Evolutionary conservation across 805 yeast species (phyloP), one percentile per base, ranked within the genome.

Genomic region (Saturnispora mendoncae): DNA sequence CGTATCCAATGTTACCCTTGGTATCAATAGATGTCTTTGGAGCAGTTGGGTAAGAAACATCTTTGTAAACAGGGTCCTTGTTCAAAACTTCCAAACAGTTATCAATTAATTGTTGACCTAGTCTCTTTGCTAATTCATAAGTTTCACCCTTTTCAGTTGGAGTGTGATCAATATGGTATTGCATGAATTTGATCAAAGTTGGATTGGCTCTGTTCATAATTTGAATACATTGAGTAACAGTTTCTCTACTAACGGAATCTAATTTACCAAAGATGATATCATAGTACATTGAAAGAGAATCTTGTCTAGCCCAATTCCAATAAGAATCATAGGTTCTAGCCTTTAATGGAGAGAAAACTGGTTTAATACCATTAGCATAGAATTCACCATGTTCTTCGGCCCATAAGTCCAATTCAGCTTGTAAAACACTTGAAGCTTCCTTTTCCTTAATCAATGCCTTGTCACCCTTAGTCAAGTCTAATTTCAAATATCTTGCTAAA

Each of bases 251-350:
- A 51, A 92, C 83, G 46, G 85, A 80, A 47, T 87, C 78, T 49
- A 83, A 74, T 50, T 84, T 81, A 62, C 98, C 98, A 64, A 92
- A 94, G 53, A 92, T 87, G 56, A 92, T 87, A 65, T 92, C 97
- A 61, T 76, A 92, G 68, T 84, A 92, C 85, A 92, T 81, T 38
- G 87, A 77, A 53, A 92, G 69, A 46, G 92, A 84, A 62, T 92
- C 95, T 71, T 92, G 98, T 66, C 97, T 84, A 36, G 97, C 97
- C 98, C 98, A 92, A 66, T 94, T 94, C 98, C 98, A 92, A 66
- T 88, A 87, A 18, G 97, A 87, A 66, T 92, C 97, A 64, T 90
- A 92, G 41, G 82, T 79, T 70, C 98, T 84, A 23, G 97, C 95
- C 71, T 92, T 92, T 67, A 84, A 74, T 47, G 90, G 73, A 25